phyloP scores from a whole-genome alignment of 2,329 filamentous ascomycete genomes.

The Cercospora nicotianae region DNA sequence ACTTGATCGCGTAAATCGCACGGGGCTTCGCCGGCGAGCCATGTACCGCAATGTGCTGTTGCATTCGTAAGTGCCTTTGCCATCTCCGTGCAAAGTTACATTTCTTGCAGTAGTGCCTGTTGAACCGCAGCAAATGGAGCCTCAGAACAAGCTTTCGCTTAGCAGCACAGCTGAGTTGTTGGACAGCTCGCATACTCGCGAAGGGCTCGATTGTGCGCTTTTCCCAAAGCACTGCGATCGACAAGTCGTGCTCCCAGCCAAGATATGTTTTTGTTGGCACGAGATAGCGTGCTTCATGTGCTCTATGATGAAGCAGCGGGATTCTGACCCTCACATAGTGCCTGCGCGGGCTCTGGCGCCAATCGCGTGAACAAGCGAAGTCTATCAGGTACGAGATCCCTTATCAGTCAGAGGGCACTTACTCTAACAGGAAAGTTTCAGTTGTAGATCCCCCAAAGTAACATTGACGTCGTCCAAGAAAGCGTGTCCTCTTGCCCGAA shows the following conservation, averaged over 20 bases:
- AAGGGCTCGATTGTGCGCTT: neutral
- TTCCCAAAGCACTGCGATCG: neutral
- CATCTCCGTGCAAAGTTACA: neutral
- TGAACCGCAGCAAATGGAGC: neutral
- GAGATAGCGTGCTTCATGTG: neutral
- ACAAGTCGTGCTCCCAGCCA: neutral
- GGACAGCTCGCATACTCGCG: neutral
- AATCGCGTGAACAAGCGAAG: neutral
- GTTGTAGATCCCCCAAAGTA: neutral
- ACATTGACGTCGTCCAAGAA: neutral
- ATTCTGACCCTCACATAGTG: neutral
- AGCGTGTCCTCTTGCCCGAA: neutral
- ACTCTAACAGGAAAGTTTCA: neutral
- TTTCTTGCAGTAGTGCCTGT: neutral
- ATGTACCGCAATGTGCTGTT: neutral
- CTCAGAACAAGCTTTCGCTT: constrained; percentile 2
- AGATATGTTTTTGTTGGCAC: neutral
- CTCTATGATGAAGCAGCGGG: neutral
- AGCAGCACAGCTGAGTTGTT: neutral
- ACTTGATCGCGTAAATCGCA: neutral
- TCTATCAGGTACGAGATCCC: neutral
- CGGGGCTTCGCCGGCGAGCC: neutral
- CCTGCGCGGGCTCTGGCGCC: neutral
- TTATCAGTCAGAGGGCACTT: neutral
- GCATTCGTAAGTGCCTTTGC: neutral